Conservation (phyloP, 2,329 filamentous ascomycete genomes). For the Thielaviopsis punctulata region DNA sequence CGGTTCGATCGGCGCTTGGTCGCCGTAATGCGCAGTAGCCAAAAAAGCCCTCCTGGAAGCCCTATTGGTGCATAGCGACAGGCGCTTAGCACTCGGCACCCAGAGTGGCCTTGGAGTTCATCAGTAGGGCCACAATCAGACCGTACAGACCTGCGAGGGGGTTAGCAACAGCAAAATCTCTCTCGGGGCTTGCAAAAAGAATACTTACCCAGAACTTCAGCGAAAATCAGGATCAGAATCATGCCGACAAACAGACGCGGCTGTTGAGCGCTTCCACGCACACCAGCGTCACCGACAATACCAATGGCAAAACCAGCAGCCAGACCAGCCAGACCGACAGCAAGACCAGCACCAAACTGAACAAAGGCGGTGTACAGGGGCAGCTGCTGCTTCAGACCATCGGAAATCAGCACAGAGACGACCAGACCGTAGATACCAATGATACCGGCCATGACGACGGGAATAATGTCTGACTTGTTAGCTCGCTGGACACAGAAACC, state of each 20-base stretch:
- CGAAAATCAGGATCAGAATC: constrained; percentile 99
- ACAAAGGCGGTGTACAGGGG: constrained; percentile 72
- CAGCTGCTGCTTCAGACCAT: constrained; percentile 53
- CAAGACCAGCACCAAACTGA: constrained; percentile 67
- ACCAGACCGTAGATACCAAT: constrained; percentile 97
- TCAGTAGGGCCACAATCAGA: constrained; percentile 93
- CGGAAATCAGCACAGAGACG: constrained; percentile 74
- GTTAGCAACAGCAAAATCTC: neutral
- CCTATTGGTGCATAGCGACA: neutral
- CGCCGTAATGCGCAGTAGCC: neutral
- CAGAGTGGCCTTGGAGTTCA: constrained; percentile 83
- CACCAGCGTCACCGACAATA: constrained; percentile 78
- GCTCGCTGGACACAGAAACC: neutral
- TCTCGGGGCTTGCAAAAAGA: neutral
- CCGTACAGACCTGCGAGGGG: constrained; percentile 71
- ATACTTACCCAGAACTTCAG: constrained; percentile 81
- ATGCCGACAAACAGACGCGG: constrained; percentile 86
- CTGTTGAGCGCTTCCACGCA: constrained; percentile 70
- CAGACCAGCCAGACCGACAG: constrained; percentile 67
- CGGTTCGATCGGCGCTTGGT: neutral
- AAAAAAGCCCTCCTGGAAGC: neutral
- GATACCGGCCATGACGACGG: constrained; percentile 99
- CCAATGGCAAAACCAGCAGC: constrained; percentile 76
- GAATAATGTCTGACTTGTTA: constrained; percentile 64
- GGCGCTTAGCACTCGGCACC: constrained; percentile 41